phyloP scores from a whole-genome alignment of 1,284 basidiomycete genomes.

The Boletus sp. region DNA sequence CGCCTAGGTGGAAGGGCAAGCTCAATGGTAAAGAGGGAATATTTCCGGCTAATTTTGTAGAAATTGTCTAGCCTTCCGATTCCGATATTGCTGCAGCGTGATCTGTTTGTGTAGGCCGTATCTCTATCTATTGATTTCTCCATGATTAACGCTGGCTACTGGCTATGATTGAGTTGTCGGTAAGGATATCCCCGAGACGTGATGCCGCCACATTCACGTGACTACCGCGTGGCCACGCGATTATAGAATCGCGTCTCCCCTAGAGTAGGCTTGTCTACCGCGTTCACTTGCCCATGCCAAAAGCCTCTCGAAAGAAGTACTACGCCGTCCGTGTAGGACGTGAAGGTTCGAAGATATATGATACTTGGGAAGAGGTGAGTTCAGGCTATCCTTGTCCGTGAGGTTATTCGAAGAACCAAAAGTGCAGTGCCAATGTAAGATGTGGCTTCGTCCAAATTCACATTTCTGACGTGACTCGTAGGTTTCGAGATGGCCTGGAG shows the following conservation, averaged over 20 bases:
- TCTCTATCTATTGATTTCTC: constrained; percentile 1
- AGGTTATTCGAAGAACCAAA: constrained; percentile 3
- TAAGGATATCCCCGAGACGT: no score
- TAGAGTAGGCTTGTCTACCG: not conserved
- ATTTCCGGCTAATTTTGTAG: constrained; percentile 67
- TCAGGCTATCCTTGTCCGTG: not conserved
- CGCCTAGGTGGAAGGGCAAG: constrained; percentile 71
- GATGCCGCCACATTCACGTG: not conserved
- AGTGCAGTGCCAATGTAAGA: constrained; percentile 44
- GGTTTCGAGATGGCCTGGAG: constrained; percentile 49
- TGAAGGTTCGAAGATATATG: constrained; percentile 52
- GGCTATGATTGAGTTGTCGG: no score
- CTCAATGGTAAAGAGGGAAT: constrained; percentile 46
- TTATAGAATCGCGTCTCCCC: no score
- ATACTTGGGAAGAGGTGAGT: constrained; percentile 54
- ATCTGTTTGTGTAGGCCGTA: not conserved
- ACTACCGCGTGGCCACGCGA: not conserved
- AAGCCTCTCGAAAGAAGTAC: constrained; percentile 42
- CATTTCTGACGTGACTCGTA: constrained; percentile 22
- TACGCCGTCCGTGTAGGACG: constrained; percentile 59
- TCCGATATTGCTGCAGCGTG: constrained; percentile 1
- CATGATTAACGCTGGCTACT: not conserved
- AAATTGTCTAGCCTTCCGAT: constrained; percentile 40
- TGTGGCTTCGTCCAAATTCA: not conserved
- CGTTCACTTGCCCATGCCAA: constrained; percentile 27